These are phyloP conservation scores for Venturia carpophila DNA, from an alignment of 2,329 filamentous ascomycete species.

Conservation along the genomic window DNA sequence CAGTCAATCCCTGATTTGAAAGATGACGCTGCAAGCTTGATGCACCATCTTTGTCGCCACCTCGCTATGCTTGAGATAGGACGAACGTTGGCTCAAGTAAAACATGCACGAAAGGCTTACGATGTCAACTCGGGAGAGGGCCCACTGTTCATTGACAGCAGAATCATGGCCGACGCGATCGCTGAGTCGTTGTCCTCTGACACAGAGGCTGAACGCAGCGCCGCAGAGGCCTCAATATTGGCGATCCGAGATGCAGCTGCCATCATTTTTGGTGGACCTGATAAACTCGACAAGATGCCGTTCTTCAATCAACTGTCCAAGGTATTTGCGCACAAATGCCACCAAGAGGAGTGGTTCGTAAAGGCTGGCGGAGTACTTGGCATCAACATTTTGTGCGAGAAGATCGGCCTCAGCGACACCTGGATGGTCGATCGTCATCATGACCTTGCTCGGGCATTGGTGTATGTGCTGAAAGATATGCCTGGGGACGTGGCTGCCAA, in stretches of 20 bases:
- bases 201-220: slow-evolving; percentile 67
- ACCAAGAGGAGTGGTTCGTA: slow-evolving; percentile 97
- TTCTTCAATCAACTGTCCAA: slow-evolving; percentile 80
- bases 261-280: slow-evolving; percentile 69
- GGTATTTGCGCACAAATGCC: slow-evolving; percentile 87
- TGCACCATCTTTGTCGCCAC: slow-evolving; percentile 77
- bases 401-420: slow-evolving; percentile 71
- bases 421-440: slow-evolving; percentile 80
- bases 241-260: slow-evolving; percentile 69
- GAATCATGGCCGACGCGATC: slow-evolving; percentile 79
- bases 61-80: slow-evolving; percentile 88
- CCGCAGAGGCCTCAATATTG: slow-evolving; percentile 69
- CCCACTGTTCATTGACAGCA: slow-evolving; percentile 75
- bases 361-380: slow-evolving; percentile 89
- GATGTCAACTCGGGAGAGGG: slow-evolving; percentile 82
- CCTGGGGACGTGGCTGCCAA: slow-evolving; percentile 87
- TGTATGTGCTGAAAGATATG: slow-evolving; percentile 98
- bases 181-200: slow-evolving; percentile 87
- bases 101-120: slow-evolving; percentile 70
- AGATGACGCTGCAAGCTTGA: slow-evolving; percentile 63
- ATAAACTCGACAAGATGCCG: slow-evolving; percentile 64
- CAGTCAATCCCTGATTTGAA: slow-evolving; percentile 75
- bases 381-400: slow-evolving; percentile 78
- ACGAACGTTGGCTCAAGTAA: slow-evolving; percentile 69
- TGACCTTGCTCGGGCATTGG: slow-evolving; percentile 82